These are phyloP conservation scores for Phoenix dactylifera DNA, from an alignment of 176 grass and related monocot genomes.

Conservation along the genomic window DNA sequence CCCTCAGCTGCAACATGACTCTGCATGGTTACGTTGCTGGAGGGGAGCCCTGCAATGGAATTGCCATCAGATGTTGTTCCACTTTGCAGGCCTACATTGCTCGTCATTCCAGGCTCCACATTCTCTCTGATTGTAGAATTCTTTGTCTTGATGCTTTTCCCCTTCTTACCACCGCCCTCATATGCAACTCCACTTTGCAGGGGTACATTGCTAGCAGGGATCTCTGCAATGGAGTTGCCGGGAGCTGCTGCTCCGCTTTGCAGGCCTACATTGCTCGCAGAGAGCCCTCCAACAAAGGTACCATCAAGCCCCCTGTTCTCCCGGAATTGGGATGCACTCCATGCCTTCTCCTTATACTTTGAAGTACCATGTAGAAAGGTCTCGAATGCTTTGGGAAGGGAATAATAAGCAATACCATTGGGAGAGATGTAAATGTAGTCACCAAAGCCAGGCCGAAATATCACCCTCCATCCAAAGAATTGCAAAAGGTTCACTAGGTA, in stretches of 20 bases:
- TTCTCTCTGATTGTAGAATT: too few relatives aligned
- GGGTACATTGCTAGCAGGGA: too few relatives aligned
- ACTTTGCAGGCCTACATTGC: background rate
- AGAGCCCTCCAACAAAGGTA: background rate
- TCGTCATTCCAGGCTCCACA: background rate
- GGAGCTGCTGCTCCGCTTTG: background rate
- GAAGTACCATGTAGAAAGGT: constrained; percentile 36
- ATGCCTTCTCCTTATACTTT: constrained; percentile 31
- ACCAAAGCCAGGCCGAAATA: constrained; percentile 10
- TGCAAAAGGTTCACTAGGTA: constrained; percentile 31
- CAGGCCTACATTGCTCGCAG: background rate
- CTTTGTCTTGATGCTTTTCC: too few relatives aligned
- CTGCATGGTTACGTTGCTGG: too few relatives aligned
- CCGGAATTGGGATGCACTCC: constrained; percentile 2
- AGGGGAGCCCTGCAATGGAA: too few relatives aligned
- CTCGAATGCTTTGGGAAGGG: constrained; percentile 35
- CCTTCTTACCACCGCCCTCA: too few relatives aligned
- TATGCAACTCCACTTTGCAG: too few relatives aligned
- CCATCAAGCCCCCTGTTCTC: background rate
- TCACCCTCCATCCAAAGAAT: constrained; percentile 34
- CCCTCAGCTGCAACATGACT: too few relatives aligned
- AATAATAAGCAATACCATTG: constrained; percentile 24
- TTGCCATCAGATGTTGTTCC: background rate
- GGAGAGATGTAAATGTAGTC: constrained; percentile 32
- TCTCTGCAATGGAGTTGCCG: too few relatives aligned